Percentiles rank a stretch among this genome's conserved stretches.
Evolutionary conservation across 2,329 filamentous ascomycete genomes (phyloP).

Genomic region (Colletotrichum somersetense): DNA sequence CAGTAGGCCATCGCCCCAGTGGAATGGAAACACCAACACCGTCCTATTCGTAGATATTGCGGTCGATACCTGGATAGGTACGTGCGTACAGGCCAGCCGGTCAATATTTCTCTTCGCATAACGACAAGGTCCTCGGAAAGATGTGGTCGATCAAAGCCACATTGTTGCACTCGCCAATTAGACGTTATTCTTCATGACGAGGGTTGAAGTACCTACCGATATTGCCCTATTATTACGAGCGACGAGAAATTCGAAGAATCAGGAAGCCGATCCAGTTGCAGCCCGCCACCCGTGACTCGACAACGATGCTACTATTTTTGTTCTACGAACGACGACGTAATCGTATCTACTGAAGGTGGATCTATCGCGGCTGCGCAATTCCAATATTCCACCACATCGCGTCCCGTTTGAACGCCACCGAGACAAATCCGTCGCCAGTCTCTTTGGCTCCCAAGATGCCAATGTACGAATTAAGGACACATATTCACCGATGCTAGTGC

Average conservation of each 20-base stretch:
- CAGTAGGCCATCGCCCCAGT: not conserved
- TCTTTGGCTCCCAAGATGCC: not conserved
- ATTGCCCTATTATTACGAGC: slow-evolving; percentile 35
- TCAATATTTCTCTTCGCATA: not conserved
- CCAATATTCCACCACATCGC: slow-evolving; percentile 12
- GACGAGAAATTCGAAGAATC: slow-evolving; percentile 32
- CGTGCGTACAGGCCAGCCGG: not conserved
- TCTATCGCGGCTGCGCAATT: slow-evolving; percentile 5
- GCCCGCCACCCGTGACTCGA: slow-evolving; percentile 9
- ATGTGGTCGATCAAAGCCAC: not conserved
- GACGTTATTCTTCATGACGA: not conserved
- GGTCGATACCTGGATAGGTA: not conserved
- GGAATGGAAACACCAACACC: not conserved
- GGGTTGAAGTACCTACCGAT: not conserved
- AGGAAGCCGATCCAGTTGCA: slow-evolving; percentile 21
- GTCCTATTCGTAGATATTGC: not conserved
- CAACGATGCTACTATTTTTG: slow-evolving; percentile 21
- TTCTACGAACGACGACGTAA: not conserved
- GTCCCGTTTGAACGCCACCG: slow-evolving; percentile 1
- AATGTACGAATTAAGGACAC: not conserved
- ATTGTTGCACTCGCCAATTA: not conserved
- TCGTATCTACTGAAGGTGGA: not conserved
- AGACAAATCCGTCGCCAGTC: not conserved
- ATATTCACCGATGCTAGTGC: not conserved
- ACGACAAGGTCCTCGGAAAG: not conserved